A percentile compares a stretch with the other conserved stretches of the same genome.
These are phyloP conservation scores for Nannochloropsis salina DNA, from an alignment of 108 stramenopile species.

Conservation along the genomic window DNA sequence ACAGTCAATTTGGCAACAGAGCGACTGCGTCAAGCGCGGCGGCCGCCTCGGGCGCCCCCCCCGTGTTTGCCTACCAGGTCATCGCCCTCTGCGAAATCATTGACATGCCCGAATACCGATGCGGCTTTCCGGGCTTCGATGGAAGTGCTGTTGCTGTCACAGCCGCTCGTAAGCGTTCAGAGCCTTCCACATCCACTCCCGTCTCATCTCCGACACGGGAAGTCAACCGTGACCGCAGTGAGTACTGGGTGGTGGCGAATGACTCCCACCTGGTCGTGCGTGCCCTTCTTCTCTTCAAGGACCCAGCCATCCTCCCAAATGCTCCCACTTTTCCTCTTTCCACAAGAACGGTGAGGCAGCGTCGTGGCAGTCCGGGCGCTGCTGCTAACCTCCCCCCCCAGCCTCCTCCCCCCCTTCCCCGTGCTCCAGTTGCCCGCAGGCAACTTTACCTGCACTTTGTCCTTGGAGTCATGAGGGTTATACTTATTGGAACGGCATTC, in stretches of 20 bases:
- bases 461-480: neutral
- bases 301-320: neutral
- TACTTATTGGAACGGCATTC: neutral
- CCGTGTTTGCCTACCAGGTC: conserved; percentile 11
- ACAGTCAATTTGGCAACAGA: neutral
- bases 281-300: conserved; percentile 2
- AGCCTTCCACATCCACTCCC: neutral
- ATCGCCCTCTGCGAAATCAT: neutral
- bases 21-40: neutral
- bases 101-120: neutral
- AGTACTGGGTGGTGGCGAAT: neutral
- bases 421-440: neutral
- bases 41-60: neutral
- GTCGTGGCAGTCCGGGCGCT: neutral
- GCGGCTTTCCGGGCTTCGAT: neutral
- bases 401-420: neutral
- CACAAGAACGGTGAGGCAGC: neutral
- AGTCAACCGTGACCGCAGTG: neutral
- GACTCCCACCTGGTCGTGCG: neutral
- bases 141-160: neutral
- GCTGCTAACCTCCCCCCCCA: neutral
- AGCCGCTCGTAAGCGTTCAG: neutral
- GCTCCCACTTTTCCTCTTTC: neutral
- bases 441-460: conserved; percentile 5
- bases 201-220: neutral